Base-by-base conservation (phyloP, 768 basidiomycete genomes). In the Galerina sulciceps region DNA sequence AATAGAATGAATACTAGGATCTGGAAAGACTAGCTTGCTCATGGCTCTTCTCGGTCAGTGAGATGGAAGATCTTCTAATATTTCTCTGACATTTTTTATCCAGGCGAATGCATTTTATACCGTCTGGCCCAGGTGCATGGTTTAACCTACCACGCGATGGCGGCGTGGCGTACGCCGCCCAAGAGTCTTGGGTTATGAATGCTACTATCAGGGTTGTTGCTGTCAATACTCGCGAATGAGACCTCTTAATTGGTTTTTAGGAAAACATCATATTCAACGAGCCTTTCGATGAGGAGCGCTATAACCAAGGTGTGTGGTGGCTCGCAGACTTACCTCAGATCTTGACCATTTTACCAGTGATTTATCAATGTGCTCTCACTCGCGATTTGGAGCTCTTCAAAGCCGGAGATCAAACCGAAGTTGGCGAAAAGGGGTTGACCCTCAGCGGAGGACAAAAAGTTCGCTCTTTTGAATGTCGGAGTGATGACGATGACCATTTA, bases 221-320 rank as follows among this genome's bases (percentile, higher is more conserved):
- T 58, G 35, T 38, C 17, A 43, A 10, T 15, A 31, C 38, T 37
- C 10, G n/a, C n/a, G n/a, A n/a, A 31, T 31, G 0, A 31, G 26
- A 31, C 0, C 14, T 46, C 13, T 38, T 45, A 26, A 23, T 36
- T 4, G 18, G 23, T 23, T 23, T 40, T 15, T 18, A 67, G 63
- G 88, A 93, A 41, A 94, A 94, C 65, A 89, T 95, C 57, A 74
- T 89, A 42, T 94, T 94, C 53, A 90, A 91, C 34, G 73, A 83
- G 6, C 81, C 86, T 0, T 91, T 85, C 58, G 87, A 93, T 52
- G 86, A 88, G 66, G 82, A 51, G 57, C 79, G 86, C 15, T 94
- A 94, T 67, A 86, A 85, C 77, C 80, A 85, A 58, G 26, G 26
- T 31, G 2, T 31, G 26, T 31, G 26, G 26, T 31, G 26, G 26